phyloP scores from a whole-genome alignment of 441 rosid genomes.

The Erodium texanum region DNA sequence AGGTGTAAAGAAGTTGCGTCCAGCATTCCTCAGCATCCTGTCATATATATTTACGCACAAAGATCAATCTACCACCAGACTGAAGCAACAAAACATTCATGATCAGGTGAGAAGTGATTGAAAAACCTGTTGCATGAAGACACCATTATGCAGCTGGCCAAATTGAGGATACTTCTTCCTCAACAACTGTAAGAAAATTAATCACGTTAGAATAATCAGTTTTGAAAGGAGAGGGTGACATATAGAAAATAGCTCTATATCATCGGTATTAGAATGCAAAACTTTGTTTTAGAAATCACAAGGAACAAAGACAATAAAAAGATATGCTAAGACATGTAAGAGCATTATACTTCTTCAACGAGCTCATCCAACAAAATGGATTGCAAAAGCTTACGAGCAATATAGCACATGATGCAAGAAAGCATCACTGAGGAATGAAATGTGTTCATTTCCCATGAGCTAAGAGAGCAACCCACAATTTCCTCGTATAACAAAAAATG shows the following conservation, averaged over 20 bases:
- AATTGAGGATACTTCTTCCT: conserved; percentile 91
- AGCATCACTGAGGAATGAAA: not conserved
- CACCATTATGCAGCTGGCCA: conserved; percentile 84
- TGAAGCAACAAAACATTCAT: conserved; percentile 3
- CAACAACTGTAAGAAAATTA: conserved; percentile 42
- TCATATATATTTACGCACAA: conserved; percentile 12
- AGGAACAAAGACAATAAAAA: not conserved
- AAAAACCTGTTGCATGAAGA: conserved; percentile 94
- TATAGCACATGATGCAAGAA: not conserved
- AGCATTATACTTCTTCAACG: not conserved
- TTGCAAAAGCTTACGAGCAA: not conserved
- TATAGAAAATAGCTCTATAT: conserved; percentile 6
- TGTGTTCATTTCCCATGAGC: not conserved
- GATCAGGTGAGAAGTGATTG: conserved; percentile 5
- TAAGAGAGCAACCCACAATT: not conserved
- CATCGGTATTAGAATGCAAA: not conserved
- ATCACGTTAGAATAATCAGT: not conserved
- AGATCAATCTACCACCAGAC: conserved; percentile 16
- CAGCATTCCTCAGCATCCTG: conserved; percentile 99
- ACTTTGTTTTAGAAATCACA: not conserved
- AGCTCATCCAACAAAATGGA: not conserved
- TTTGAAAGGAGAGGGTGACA: conserved; percentile 3
- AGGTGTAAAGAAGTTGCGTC: conserved; percentile 80
- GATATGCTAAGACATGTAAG: not conserved
- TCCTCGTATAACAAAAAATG: not conserved